Evolutionary conservation across 2,329 filamentous ascomycete genomes (phyloP).

Genomic region (Calonectria multiphialidica): DNA sequence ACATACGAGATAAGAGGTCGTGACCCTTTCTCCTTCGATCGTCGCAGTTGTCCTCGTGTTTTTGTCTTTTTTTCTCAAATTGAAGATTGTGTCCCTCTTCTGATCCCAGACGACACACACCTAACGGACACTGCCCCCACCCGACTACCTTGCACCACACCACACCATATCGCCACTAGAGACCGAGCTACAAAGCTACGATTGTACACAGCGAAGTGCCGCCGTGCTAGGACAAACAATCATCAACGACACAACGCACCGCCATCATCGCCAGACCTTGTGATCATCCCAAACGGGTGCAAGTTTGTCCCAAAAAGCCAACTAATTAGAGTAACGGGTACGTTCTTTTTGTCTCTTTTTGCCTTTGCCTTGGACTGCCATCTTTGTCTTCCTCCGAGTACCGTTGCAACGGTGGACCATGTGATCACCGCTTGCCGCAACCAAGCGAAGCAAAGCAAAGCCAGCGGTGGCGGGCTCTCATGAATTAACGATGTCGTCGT

Average conservation of each 20-base stretch:
- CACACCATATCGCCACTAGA: slow-evolving; percentile 38
- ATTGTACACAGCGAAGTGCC: slow-evolving; percentile 11
- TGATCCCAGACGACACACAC: slow-evolving; percentile 17
- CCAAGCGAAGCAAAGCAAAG: slow-evolving; percentile 35
- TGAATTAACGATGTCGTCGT: slow-evolving; percentile 34
- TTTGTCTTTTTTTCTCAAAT: not conserved
- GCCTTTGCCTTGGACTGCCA: not conserved
- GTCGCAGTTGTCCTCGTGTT: not conserved
- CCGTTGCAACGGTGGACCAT: slow-evolving; percentile 34
- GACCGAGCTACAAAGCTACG: slow-evolving; percentile 24
- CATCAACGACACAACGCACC: slow-evolving; percentile 26
- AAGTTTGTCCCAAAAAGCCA: not conserved
- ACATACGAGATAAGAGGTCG: not conserved
- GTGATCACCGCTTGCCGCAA: slow-evolving; percentile 37
- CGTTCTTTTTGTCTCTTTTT: not conserved
- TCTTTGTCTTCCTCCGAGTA: slow-evolving; percentile 1
- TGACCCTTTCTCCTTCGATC: not conserved
- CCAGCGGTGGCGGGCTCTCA: slow-evolving; percentile 34
- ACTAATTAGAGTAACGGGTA: not conserved
- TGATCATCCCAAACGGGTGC: not conserved
- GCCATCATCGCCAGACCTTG: slow-evolving; percentile 4
- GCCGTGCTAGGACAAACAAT: slow-evolving; percentile 32
- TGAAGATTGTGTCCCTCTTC: not conserved
- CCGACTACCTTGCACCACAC: slow-evolving; percentile 27
- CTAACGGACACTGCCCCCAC: slow-evolving; percentile 30